Evolutionary conservation across 257 asterid genomes (phyloP).

Genomic region (Fraxinus americana): DNA sequence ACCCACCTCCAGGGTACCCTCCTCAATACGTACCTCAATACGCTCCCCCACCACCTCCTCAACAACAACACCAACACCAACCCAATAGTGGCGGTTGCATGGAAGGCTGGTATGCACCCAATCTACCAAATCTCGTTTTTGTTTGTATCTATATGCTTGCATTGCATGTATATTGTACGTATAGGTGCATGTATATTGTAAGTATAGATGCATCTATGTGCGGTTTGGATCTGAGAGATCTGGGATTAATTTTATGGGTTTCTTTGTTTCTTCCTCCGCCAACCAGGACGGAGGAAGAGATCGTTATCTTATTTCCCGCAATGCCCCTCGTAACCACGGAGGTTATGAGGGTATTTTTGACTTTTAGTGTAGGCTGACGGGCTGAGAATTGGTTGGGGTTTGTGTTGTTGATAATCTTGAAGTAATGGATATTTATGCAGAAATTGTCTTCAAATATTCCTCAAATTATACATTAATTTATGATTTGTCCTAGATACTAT

Average conservation of each 20-base stretch:
- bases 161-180: background rate
- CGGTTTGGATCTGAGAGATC: background rate
- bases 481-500: no score
- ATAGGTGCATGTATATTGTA: background rate
- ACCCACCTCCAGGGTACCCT: slow-evolving; percentile 35
- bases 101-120: slow-evolving; percentile 44
- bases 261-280: background rate
- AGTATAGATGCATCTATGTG: background rate
- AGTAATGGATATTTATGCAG: background rate
- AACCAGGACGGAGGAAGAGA: background rate
- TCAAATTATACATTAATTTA: no score
- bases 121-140: background rate
- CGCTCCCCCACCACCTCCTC: slow-evolving; percentile 45
- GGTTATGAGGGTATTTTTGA: background rate
- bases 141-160: background rate
- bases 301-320: background rate
- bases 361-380: background rate
- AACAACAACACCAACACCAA: slow-evolving; percentile 19
- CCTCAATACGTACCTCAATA: slow-evolving; percentile 42
- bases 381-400: background rate
- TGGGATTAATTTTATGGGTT: background rate
- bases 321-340: background rate
- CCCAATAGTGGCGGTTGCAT: slow-evolving; percentile 29
- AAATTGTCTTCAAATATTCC: no score
- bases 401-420: background rate